phyloP scores from a whole-genome alignment of 2,329 filamentous ascomycete species.

The Penicillium italicum region DNA sequence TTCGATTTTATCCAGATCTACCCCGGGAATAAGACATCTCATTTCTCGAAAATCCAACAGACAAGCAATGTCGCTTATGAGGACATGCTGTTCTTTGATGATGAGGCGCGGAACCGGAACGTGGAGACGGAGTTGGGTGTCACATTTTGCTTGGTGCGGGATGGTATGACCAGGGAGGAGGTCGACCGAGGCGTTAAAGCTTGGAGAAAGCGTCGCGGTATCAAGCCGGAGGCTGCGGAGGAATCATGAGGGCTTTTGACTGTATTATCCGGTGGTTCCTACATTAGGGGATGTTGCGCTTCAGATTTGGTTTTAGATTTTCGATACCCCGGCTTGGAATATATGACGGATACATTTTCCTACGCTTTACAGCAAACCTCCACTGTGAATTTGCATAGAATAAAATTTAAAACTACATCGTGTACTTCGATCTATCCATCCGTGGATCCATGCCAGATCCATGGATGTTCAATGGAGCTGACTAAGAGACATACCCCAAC shows the following conservation, averaged over 20 bases:
- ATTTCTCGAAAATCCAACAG: slow-evolving; percentile 72
- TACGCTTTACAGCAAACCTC: background rate
- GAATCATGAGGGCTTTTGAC: background rate
- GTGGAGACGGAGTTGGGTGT: slow-evolving; percentile 72
- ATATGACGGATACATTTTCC: background rate
- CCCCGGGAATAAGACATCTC: slow-evolving; percentile 76
- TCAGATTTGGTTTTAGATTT: background rate
- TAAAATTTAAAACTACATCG: background rate
- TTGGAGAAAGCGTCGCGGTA: slow-evolving; percentile 72
- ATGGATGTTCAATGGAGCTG: background rate
- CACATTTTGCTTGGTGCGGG: slow-evolving; percentile 75
- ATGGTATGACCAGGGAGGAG: slow-evolving; percentile 73
- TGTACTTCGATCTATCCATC: background rate
- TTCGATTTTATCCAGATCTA: slow-evolving; percentile 61
- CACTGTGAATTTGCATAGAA: background rate
- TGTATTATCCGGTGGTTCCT: background rate
- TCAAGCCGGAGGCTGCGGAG: slow-evolving; percentile 24
- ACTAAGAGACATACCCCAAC: background rate
- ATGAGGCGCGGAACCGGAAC: slow-evolving; percentile 81
- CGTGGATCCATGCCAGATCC: background rate
- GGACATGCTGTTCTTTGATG: slow-evolving; percentile 95
- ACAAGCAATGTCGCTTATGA: slow-evolving; percentile 67
- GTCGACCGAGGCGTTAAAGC: slow-evolving; percentile 73
- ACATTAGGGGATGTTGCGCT: background rate
- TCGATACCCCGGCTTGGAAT: background rate